These are phyloP conservation scores for Boletus pseudo-olivaceus DNA, from an alignment of 768 basidiomycete species.

Conservation along the genomic window DNA sequence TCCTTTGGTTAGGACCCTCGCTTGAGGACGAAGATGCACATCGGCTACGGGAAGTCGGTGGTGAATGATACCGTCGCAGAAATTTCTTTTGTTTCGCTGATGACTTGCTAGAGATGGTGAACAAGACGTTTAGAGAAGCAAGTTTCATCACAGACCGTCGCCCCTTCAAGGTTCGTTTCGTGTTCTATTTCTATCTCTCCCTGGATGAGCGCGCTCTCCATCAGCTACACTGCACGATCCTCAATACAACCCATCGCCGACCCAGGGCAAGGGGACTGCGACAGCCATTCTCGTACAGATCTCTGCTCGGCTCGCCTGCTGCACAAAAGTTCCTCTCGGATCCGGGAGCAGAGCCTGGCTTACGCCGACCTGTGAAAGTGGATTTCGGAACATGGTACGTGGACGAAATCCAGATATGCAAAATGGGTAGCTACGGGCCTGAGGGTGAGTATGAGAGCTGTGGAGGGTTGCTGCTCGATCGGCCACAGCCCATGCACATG, in stretches of 20 bases:
- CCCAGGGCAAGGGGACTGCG: conserved; percentile 29
- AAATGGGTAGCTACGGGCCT: conserved; percentile 64
- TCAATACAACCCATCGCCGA: conserved; percentile 47
- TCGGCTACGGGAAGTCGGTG: conserved; percentile 32
- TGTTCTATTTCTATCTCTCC: not conserved
- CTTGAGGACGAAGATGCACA: conserved; percentile 30
- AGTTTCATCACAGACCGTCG: conserved; percentile 46
- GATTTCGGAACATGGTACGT: conserved; percentile 54
- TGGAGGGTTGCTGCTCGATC: conserved; percentile 15
- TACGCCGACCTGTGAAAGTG: conserved; percentile 31
- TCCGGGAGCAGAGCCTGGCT: not conserved
- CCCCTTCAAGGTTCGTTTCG: conserved; percentile 45
- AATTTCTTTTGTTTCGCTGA: conserved; percentile 2
- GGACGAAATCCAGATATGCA: conserved; percentile 59
- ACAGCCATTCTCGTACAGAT: conserved; percentile 41
- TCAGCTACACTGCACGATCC: conserved; percentile 48
- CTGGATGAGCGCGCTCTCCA: not conserved
- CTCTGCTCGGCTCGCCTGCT: conserved; percentile 32
- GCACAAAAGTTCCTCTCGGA: conserved; percentile 5
- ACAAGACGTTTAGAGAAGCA: conserved; percentile 36
- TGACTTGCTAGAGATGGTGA: conserved; percentile 37
- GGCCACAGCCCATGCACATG: not conserved
- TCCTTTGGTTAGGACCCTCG: conserved; percentile 54
- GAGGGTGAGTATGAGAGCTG: conserved; percentile 61
- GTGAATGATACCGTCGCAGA: conserved; percentile 24